These are phyloP conservation scores for Balamuthia mandrillaris DNA, from an alignment of 208 protist genomes.

Conservation along the genomic window DNA sequence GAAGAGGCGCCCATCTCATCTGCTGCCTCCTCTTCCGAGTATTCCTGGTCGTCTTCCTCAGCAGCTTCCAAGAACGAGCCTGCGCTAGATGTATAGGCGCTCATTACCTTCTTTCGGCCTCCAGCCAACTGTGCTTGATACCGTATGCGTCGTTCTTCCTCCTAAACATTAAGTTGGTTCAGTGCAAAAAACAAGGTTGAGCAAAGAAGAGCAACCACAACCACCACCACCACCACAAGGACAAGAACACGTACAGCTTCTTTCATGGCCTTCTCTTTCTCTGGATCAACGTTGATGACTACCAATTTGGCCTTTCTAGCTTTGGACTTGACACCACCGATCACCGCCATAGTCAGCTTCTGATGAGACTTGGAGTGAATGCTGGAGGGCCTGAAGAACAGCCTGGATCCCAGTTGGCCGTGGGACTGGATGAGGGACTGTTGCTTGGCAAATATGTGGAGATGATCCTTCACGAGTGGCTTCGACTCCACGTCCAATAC, in stretches of 20 bases:
- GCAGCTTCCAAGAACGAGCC: too few species aligned
- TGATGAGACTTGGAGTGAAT: constrained; percentile 16
- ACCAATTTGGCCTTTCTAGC: not conserved
- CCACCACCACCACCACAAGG: too few species aligned
- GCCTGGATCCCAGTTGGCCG: not conserved
- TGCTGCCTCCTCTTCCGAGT: too few species aligned
- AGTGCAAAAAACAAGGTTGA: too few species aligned
- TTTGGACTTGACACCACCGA: not conserved
- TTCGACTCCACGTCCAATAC: not conserved
- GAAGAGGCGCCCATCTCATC: too few species aligned
- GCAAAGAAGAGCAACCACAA: too few species aligned
- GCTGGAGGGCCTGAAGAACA: constrained; percentile 13
- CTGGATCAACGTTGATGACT: not conserved
- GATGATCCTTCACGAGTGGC: not conserved
- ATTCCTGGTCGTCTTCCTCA: too few species aligned
- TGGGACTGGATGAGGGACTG: not conserved
- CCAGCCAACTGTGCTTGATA: too few species aligned
- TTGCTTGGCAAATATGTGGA: not conserved
- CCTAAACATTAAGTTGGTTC: too few species aligned
- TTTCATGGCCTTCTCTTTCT: not conserved
- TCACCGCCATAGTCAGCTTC: constrained; percentile 8
- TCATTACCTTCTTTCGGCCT: too few species aligned
- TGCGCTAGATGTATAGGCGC: too few species aligned
- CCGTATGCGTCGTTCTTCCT: too few species aligned
- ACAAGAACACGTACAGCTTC: not conserved